These are phyloP conservation scores for Pichia sorboxylosa DNA, from an alignment of 1,139 yeast genomes.

Conservation along the genomic window DNA sequence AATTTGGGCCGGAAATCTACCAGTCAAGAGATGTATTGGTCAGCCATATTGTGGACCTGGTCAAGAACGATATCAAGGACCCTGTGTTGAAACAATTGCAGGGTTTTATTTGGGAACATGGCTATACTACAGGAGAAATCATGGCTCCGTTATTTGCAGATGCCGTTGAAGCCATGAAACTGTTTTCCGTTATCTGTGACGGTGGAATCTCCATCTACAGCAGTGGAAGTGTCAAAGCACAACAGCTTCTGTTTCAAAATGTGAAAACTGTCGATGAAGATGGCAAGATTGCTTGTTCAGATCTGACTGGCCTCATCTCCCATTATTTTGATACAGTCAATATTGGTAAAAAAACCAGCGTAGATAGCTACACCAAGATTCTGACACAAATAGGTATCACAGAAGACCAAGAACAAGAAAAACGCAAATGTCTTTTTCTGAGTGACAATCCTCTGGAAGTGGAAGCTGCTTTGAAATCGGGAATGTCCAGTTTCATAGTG, in stretches of 20 bases:
- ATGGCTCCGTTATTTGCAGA: slow-evolving; percentile 70
- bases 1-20: slow-evolving; percentile 32
- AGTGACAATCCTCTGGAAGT: slow-evolving; percentile 67
- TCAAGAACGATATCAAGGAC: slow-evolving; percentile 62
- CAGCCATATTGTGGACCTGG: slow-evolving; percentile 44
- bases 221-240: slow-evolving; percentile 86
- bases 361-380: slow-evolving; percentile 48
- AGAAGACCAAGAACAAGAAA: slow-evolving; percentile 3
- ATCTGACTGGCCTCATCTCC: slow-evolving; percentile 41
- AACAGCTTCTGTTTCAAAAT: slow-evolving; percentile 59
- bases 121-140: slow-evolving; percentile 64
- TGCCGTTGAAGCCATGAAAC: slow-evolving; percentile 47
- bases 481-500: slow-evolving; percentile 48
- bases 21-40: slow-evolving; percentile 11
- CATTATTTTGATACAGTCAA: slow-evolving; percentile 83
- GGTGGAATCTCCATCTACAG: slow-evolving; percentile 59
- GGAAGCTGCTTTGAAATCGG: slow-evolving; percentile 60
- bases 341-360: slow-evolving; percentile 60
- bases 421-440: slow-evolving; percentile 41
- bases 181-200: slow-evolving; percentile 22
- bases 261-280: slow-evolving; percentile 27
- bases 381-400: slow-evolving; percentile 31
- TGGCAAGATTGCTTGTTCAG: slow-evolving; percentile 23
- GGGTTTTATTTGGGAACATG: slow-evolving; percentile 73
- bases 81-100: slow-evolving; percentile 68